Evolutionary conservation across 1,284 basidiomycete genomes (phyloP), one percentile per base, ranked within the genome.

Genomic region (Phellopilus nigrolimitatus): DNA sequence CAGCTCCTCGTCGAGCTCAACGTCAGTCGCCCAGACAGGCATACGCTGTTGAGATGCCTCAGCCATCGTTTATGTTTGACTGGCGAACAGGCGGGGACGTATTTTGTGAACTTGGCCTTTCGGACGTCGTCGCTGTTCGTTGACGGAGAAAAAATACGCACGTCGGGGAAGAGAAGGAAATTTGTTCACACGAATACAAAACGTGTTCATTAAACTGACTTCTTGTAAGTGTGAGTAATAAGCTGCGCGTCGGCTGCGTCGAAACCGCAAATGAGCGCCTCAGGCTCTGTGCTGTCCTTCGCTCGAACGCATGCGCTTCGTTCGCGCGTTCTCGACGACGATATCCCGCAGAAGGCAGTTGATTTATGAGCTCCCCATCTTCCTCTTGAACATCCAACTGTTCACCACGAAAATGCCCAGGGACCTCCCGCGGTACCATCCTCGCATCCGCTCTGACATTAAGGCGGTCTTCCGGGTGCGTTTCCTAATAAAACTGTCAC

Each of bases 1-100:
- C n/a, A 81, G 67, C 24, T 82, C 82, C 57, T 88, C 86, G 56
- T 90, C 87, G 50, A 88, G 73, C 61, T 89, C 86, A 1, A 75
- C 75, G n/a, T 84, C 82, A 2, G 80, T 71, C 15, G 80, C 80
- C 85, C 85, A 88, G 19, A 86, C 61, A 34, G 79, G 69, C 58
- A 79, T 76, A 30, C 82, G 76, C 67, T 82, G 82, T 66, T 80
- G 79, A 39, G 78, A 68, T 24, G 17, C 13, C 12, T 53, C 46
- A 5, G 51, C 40, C 51, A 53, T 53, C 10, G n/a, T 17, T 37
- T 13, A n/a, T 13, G n/a, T 7, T 2, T n/a, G n/a, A n/a, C n/a
- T n/a, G n/a, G n/a, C n/a, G n/a, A n/a, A n/a, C n/a, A n/a, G n/a
- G n/a, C n/a, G n/a, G n/a, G n/a, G n/a, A n/a, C n/a, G n/a, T n/a